Conservation (phyloP, 2,329 filamentous ascomycete genomes). For the Samsoniella hepiali region DNA sequence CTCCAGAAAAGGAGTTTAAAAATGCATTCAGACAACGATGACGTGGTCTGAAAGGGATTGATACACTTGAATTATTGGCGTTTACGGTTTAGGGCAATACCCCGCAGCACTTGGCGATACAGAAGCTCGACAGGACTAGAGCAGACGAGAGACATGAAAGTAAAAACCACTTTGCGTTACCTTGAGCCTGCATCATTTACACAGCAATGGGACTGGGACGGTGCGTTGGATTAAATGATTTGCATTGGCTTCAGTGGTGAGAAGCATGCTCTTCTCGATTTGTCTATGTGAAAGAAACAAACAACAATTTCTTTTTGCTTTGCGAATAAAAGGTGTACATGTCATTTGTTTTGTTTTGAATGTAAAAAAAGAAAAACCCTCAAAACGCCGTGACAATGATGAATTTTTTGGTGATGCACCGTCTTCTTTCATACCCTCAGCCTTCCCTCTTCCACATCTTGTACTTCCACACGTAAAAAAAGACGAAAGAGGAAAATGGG, state of each 20-base stretch:
- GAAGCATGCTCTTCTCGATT: not conserved
- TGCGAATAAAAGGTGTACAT: not conserved
- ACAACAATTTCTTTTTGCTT: not conserved
- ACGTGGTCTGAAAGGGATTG: not conserved
- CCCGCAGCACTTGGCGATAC: not conserved
- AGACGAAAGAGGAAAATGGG: conserved; percentile 3
- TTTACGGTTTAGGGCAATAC: not conserved
- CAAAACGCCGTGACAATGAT: conserved; percentile 21
- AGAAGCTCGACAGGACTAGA: not conserved
- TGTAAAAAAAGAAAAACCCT: not conserved
- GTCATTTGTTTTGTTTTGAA: conserved; percentile 9
- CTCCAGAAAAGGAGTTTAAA: not conserved
- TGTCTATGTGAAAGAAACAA: not conserved
- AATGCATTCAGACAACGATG: no score
- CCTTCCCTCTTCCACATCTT: not conserved
- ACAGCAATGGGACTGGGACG: not conserved
- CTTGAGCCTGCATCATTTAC: not conserved
- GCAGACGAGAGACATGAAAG: not conserved
- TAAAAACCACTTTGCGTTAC: not conserved
- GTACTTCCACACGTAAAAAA: not conserved
- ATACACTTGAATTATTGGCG: not conserved
- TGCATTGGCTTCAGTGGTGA: not conserved
- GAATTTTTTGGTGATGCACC: not conserved
- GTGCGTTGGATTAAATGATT: not conserved
- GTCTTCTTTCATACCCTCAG: conserved; percentile 8